phyloP scores from a whole-genome alignment of 768 basidiomycete species.

The Calocybe gangraenosa region DNA sequence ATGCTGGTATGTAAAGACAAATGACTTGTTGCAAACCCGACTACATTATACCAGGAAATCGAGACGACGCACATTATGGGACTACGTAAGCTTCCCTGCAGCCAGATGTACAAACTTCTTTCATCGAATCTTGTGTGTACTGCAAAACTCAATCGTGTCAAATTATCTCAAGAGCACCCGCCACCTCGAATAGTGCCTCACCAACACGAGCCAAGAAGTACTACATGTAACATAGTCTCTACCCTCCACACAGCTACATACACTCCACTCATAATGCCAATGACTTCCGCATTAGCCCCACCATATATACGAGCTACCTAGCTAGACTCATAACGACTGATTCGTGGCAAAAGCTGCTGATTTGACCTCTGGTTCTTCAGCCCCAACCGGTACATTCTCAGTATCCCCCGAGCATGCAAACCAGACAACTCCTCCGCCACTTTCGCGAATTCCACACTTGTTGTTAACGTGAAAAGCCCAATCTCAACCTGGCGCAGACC shows the following conservation, averaged over 20 bases:
- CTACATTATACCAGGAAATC: too few relatives aligned
- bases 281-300: neutral
- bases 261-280: neutral
- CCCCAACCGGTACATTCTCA: constrained; percentile 37
- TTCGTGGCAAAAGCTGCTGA: constrained; percentile 31
- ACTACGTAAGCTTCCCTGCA: too few relatives aligned
- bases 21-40: too few relatives aligned
- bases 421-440: constrained; percentile 29
- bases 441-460: constrained; percentile 27
- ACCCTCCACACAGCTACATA: neutral
- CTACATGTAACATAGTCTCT: constrained; percentile 4
- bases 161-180: too few relatives aligned
- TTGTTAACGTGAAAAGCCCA: constrained; percentile 34
- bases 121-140: too few relatives aligned
- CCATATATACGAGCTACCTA: neutral
- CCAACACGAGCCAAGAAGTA: too few relatives aligned
- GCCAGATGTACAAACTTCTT: too few relatives aligned
- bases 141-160: too few relatives aligned
- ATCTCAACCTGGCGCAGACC: constrained; percentile 32
- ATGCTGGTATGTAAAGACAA: too few relatives aligned
- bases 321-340: constrained; percentile 28
- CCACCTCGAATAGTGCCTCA: too few relatives aligned
- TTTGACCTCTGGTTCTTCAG: constrained; percentile 35
- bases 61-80: too few relatives aligned
- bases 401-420: constrained; percentile 23